These are phyloP conservation scores for Verticillium alfalfae DNA, from an alignment of 2,329 filamentous ascomycete species.

Conservation along the genomic window DNA sequence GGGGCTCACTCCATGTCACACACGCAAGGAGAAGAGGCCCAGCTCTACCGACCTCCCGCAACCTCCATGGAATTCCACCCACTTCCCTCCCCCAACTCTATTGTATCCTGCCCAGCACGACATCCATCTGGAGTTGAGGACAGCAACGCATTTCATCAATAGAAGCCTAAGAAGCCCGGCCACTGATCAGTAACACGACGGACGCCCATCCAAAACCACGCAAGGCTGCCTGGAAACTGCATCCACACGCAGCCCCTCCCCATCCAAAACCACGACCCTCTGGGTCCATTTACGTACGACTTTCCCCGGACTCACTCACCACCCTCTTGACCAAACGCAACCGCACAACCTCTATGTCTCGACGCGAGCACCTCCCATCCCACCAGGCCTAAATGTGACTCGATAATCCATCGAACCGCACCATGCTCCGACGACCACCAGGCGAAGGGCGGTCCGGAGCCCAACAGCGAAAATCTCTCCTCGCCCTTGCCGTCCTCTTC, in stretches of 20 bases:
- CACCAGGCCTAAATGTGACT: slow-evolving; percentile 3
- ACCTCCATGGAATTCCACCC: neutral
- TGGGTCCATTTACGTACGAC: neutral
- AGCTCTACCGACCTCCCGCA: neutral
- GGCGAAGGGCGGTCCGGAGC: slow-evolving; percentile 48
- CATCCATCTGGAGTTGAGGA: neutral
- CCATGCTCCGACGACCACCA: slow-evolving; percentile 61
- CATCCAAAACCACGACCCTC: neutral
- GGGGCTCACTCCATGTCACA: neutral
- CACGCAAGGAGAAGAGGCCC: neutral
- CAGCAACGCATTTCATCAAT: neutral
- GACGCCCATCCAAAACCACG: neutral
- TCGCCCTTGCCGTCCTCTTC: slow-evolving; percentile 54
- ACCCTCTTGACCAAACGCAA: neutral
- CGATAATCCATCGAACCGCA: slow-evolving; percentile 16
- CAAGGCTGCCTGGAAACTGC: neutral
- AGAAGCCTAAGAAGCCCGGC: neutral
- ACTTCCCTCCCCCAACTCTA: neutral
- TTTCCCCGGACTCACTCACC: neutral
- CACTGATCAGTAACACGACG: neutral
- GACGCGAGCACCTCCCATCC: slow-evolving; percentile 1
- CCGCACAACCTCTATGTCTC: slow-evolving; percentile 9
- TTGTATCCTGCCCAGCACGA: neutral
- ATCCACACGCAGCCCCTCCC: neutral
- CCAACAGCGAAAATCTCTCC: slow-evolving; percentile 39